Evolutionary conservation across 1,284 basidiomycete genomes (phyloP).

Genomic region (Ceratobasidium sp.): DNA sequence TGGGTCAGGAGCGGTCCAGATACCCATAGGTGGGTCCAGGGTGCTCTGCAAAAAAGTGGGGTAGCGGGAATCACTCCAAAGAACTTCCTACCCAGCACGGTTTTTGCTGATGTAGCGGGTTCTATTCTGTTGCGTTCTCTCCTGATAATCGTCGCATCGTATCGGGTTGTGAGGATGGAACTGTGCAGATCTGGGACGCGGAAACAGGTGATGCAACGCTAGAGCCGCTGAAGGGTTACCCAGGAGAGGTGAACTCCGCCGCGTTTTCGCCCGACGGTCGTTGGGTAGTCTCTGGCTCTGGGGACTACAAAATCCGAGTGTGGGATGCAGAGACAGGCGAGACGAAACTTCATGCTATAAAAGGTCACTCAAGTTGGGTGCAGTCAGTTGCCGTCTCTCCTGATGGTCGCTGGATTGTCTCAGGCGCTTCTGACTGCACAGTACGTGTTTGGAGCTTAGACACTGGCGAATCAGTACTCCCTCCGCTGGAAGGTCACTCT

Average conservation of each 20-base stretch:
- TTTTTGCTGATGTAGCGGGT: neutral
- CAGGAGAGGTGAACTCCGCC: neutral
- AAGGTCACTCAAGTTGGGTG: neutral
- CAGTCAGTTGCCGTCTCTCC: neutral
- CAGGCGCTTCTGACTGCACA: neutral
- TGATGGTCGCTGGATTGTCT: slow-evolving; percentile 27
- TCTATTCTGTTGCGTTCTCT: slow-evolving; percentile 37
- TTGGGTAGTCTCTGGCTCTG: neutral
- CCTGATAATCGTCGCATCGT: slow-evolving; percentile 6
- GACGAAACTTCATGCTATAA: neutral
- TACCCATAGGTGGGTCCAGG: too few relatives aligned
- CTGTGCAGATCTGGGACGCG: slow-evolving; percentile 13
- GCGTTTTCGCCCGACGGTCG: neutral
- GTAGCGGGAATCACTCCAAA: too few relatives aligned
- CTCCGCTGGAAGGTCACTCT: slow-evolving; percentile 32
- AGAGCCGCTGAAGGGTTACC: neutral
- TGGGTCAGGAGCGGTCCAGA: too few relatives aligned
- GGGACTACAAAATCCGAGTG: neutral
- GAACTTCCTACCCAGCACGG: too few relatives aligned
- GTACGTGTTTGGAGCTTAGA: slow-evolving; percentile 39
- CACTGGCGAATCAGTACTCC: slow-evolving; percentile 5
- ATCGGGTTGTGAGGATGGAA: neutral
- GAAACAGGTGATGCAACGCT: neutral
- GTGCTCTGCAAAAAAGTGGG: too few relatives aligned
- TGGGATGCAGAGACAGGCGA: slow-evolving; percentile 35